These are phyloP conservation scores for Sphaerulina musiva DNA, from an alignment of 2,329 filamentous ascomycete genomes.

Conservation along the genomic window DNA sequence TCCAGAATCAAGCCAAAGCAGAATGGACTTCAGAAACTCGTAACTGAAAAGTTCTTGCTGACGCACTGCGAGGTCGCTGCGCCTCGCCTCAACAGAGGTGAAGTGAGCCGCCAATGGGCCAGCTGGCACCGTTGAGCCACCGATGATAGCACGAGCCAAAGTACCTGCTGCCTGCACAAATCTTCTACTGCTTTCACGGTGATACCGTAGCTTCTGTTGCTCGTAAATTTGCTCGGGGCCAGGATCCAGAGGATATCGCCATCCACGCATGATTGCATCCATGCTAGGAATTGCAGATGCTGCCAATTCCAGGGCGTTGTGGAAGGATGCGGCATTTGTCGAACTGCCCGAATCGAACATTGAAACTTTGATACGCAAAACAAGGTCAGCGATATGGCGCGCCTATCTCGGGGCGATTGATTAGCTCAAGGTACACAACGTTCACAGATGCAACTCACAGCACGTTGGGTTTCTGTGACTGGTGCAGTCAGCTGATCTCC, in stretches of 20 bases:
- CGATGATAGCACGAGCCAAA: constrained; percentile 51
- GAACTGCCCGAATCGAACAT: constrained; percentile 51
- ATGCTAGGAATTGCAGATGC: constrained; percentile 48
- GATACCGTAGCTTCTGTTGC: constrained; percentile 51
- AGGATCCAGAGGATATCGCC: constrained; percentile 56
- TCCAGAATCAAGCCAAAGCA: constrained; percentile 57
- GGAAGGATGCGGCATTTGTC: constrained; percentile 27
- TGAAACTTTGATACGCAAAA: constrained; percentile 49
- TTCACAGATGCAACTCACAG: background rate
- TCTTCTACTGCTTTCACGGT: constrained; percentile 51
- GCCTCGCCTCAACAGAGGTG: constrained; percentile 30
- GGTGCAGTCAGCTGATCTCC: background rate
- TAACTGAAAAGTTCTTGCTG: constrained; percentile 52
- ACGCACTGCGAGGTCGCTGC: constrained; percentile 33
- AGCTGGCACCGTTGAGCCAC: constrained; percentile 40
- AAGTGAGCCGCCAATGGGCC: constrained; percentile 26
- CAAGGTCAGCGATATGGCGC: constrained; percentile 50
- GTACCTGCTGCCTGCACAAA: constrained; percentile 59
- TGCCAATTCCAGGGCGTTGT: constrained; percentile 32
- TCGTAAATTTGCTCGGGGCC: constrained; percentile 46
- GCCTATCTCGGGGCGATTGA: constrained; percentile 32
- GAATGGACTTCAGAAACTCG: constrained; percentile 58
- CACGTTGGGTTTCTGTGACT: constrained; percentile 47
- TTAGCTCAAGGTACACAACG: background rate
- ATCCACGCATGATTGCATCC: constrained; percentile 46